phyloP scores from a whole-genome alignment of 2,329 filamentous ascomycete genomes.

The Colletotrichum cereale region DNA sequence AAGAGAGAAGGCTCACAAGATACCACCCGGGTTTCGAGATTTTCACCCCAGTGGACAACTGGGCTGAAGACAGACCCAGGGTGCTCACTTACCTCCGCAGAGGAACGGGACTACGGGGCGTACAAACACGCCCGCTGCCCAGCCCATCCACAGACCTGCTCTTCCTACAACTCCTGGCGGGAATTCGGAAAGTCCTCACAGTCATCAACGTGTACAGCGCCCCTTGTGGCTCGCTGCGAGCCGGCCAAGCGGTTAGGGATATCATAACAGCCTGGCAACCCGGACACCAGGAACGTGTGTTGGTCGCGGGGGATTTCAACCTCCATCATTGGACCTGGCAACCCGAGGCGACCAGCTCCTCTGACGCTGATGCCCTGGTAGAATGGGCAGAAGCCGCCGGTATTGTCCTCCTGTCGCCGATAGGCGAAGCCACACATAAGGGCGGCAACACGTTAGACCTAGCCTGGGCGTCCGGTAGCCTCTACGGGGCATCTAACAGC shows the following conservation, averaged over 20 bases:
- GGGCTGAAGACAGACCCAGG: slow-evolving; percentile 5
- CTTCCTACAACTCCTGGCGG: slow-evolving; percentile 1
- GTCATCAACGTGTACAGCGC: slow-evolving; percentile 7
- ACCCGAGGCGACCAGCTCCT: not conserved
- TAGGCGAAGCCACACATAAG: slow-evolving; percentile 2
- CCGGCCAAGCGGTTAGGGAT: not conserved
- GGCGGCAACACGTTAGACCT: slow-evolving; percentile 4
- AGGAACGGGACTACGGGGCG: slow-evolving; percentile 2
- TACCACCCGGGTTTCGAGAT: slow-evolving; percentile 5
- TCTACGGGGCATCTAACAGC: slow-evolving; percentile 1
- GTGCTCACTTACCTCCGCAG: slow-evolving; percentile 16
- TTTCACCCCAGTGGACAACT: slow-evolving; percentile 15
- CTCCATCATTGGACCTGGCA: not conserved
- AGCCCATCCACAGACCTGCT: slow-evolving; percentile 4
- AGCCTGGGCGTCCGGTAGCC: slow-evolving; percentile 7
- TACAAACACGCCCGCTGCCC: slow-evolving; percentile 7
- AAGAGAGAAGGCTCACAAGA: slow-evolving; percentile 13
- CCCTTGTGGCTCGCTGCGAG: slow-evolving; percentile 2
- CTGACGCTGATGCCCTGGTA: not conserved
- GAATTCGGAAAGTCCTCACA: not conserved
- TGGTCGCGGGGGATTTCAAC: slow-evolving; percentile 5
- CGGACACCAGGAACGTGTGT: not conserved
- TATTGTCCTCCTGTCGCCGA: not conserved
- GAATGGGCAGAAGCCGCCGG: not conserved
- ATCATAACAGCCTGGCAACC: slow-evolving; percentile 7